Evolutionary conservation across 768 basidiomycete genomes (phyloP).

Genomic region (Russula abietina): DNA sequence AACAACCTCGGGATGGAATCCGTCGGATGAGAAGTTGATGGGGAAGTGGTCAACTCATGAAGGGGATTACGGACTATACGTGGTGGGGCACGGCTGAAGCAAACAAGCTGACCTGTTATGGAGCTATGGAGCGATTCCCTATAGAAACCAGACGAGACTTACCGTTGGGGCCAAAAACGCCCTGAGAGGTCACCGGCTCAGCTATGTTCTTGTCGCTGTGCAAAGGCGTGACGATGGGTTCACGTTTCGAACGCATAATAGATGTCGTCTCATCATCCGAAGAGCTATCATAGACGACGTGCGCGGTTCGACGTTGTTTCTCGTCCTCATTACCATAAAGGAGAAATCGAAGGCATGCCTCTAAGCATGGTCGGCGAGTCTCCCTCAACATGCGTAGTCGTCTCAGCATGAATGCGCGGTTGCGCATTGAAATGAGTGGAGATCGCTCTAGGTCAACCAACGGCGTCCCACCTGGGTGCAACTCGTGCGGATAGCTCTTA

Average conservation of each 20-base stretch:
- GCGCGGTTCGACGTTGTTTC: constrained; percentile 35
- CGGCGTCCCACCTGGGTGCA: constrained; percentile 59
- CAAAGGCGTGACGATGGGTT: constrained; percentile 48
- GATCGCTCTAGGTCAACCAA: constrained; percentile 78
- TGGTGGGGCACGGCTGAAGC: constrained; percentile 76
- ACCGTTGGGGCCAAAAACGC: constrained; percentile 88
- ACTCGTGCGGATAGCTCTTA: constrained; percentile 62
- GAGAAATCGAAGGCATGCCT: constrained; percentile 76
- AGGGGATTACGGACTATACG: constrained; percentile 59
- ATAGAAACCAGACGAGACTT: constrained; percentile 15
- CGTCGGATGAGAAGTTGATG: constrained; percentile 29
- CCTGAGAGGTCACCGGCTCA: constrained; percentile 82
- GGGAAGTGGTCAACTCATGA: constrained; percentile 44
- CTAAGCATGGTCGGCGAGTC: constrained; percentile 73
- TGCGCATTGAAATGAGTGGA: constrained; percentile 70
- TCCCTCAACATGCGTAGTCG: constrained; percentile 69
- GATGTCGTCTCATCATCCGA: constrained; percentile 54
- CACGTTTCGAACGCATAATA: constrained; percentile 38
- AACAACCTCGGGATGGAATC: constrained; percentile 34
- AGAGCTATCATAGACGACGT: constrained; percentile 55
- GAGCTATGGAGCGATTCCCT: not conserved
- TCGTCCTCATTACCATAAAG: constrained; percentile 63
- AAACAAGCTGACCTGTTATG: constrained; percentile 69
- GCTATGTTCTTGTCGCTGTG: constrained; percentile 71
- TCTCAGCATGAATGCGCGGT: constrained; percentile 72